phyloP scores from a whole-genome alignment of 140 eudicot species.

The Artemisia princeps region DNA sequence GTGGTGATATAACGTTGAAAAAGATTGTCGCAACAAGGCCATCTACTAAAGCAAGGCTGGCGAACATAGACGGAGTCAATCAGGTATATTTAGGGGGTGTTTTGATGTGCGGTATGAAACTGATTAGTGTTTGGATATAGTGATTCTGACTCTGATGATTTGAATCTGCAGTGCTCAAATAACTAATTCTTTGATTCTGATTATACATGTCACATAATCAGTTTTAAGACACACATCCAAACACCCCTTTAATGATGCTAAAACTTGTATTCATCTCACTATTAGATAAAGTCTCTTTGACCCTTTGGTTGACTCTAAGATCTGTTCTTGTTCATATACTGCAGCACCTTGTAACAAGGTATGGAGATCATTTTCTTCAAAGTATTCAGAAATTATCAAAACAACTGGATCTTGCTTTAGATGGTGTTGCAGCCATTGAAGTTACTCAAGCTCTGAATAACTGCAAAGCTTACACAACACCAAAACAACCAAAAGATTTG shows the following conservation, averaged over 20 bases:
- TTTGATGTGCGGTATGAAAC: background rate
- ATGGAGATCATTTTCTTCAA: conserved; percentile 65
- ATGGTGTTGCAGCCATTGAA: conserved; percentile 40
- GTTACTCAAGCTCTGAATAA: conserved; percentile 27
- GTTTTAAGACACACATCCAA: background rate
- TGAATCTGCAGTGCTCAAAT: background rate
- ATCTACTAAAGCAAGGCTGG: conserved; percentile 82
- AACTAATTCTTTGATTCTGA: background rate
- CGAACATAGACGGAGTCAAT: conserved; percentile 91
- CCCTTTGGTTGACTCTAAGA: conserved; percentile 3
- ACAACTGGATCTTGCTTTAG: conserved; percentile 54
- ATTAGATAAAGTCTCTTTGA: background rate
- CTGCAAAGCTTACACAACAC: conserved; percentile 29
- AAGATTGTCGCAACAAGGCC: conserved; percentile 70
- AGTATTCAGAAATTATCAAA: conserved; percentile 46
- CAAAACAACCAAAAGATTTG: conserved; percentile 38
- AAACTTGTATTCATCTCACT: background rate
- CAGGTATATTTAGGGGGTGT: conserved; percentile 45
- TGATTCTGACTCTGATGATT: background rate
- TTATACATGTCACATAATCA: background rate
- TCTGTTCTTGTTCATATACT: background rate
- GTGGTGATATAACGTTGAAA: conserved; percentile 79
- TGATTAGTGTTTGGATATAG: background rate
- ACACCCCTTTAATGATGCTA: background rate
- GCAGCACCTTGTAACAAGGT: conserved; percentile 60